phyloP scores from a whole-genome alignment of 768 basidiomycete species.

The Candolleomyces aberdarensis region DNA sequence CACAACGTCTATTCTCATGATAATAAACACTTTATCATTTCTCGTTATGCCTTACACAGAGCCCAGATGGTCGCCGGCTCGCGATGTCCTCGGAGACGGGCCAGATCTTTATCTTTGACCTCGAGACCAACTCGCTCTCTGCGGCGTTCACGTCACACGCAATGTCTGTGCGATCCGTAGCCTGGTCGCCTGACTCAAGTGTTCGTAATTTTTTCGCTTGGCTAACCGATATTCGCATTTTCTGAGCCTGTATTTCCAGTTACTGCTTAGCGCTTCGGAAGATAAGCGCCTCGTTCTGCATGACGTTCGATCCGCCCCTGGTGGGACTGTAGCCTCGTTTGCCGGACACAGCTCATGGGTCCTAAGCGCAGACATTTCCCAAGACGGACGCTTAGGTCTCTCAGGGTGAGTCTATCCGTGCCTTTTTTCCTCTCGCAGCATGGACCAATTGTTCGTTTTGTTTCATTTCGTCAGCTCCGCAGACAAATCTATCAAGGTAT shows the following conservation, averaged over 20 bases:
- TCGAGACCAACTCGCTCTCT: slow-evolving; percentile 61
- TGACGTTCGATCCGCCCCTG: slow-evolving; percentile 77
- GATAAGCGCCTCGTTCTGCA: slow-evolving; percentile 89
- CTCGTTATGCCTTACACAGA: slow-evolving; percentile 42
- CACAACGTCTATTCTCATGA: neutral
- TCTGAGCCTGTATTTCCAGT: slow-evolving; percentile 35
- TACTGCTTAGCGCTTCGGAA: slow-evolving; percentile 87
- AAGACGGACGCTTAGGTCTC: slow-evolving; percentile 73
- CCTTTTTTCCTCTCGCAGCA: neutral
- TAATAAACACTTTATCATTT: neutral
- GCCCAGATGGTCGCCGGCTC: slow-evolving; percentile 80
- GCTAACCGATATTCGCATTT: neutral
- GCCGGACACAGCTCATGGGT: slow-evolving; percentile 93
- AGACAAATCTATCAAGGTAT: slow-evolving; percentile 83
- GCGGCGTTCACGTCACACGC: slow-evolving; percentile 85
- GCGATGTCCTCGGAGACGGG: slow-evolving; percentile 84
- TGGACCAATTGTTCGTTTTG: neutral
- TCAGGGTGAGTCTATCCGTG: slow-evolving; percentile 58
- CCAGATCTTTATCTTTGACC: slow-evolving; percentile 85
- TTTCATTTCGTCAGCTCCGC: slow-evolving; percentile 53
- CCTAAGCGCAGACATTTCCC: slow-evolving; percentile 76
- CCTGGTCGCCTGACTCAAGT: slow-evolving; percentile 88
- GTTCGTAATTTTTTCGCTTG: slow-evolving; percentile 41
- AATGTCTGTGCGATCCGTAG: slow-evolving; percentile 81
- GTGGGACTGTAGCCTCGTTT: slow-evolving; percentile 82